Percentiles rank a stretch among this genome's conserved stretches.
Conservation (phyloP, 2,329 filamentous ascomycete genomes). For the Penicillium sp. region DNA sequence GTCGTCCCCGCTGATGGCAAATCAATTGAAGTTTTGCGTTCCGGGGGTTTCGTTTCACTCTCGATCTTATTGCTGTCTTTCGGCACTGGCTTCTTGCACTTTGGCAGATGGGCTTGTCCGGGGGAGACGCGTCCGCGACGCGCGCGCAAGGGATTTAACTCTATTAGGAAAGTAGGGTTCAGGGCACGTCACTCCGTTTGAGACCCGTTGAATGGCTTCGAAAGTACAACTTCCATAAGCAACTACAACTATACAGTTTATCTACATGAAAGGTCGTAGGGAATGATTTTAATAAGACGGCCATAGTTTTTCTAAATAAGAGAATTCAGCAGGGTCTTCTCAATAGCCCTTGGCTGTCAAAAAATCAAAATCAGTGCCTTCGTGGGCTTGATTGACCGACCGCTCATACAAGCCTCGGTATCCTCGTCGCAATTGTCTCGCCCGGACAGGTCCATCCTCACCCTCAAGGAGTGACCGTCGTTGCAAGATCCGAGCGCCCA, state of each 20-base stretch:
- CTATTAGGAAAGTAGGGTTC: conserved; percentile 28
- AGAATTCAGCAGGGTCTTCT: too few relatives aligned
- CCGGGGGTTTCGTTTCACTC: conserved; percentile 9
- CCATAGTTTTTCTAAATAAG: too few relatives aligned
- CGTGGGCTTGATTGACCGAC: conserved; percentile 39
- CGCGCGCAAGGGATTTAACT: conserved; percentile 23
- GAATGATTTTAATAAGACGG: too few relatives aligned
- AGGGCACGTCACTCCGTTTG: conserved; percentile 14
- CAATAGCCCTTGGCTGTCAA: conserved; percentile 22
- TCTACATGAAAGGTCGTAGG: too few relatives aligned
- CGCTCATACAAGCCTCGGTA: conserved; percentile 40
- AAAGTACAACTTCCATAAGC: neutral
- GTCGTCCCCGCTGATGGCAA: neutral
- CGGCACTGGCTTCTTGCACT: conserved; percentile 4
- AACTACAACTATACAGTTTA: too few relatives aligned
- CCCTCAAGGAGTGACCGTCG: conserved; percentile 17
- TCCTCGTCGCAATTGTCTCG: conserved; percentile 28
- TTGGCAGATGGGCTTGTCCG: conserved; percentile 2
- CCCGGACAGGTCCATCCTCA: conserved; percentile 11
- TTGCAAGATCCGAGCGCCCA: conserved; percentile 34
- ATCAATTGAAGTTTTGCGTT: conserved; percentile 1
- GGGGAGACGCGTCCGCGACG: conserved; percentile 24
- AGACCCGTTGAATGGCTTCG: neutral
- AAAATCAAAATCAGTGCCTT: conserved; percentile 39
- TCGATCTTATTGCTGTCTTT: conserved; percentile 1